Evolutionary conservation across 2,329 filamentous ascomycete species (phyloP), one percentile per base, ranked within the genome.

Genomic region (Leptographium procerum): DNA sequence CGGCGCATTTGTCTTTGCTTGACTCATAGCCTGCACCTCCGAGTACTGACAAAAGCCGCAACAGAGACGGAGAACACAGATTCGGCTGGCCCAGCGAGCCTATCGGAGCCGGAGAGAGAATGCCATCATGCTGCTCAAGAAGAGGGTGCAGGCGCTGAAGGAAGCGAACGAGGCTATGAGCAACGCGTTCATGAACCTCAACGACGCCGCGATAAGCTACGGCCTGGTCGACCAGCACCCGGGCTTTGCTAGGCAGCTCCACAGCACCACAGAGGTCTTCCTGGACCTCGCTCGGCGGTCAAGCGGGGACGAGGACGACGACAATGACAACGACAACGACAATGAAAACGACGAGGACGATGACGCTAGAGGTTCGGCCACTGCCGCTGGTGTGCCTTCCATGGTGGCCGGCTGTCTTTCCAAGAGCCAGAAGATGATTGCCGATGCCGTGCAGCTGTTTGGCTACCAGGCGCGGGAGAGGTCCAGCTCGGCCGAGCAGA

Each of bases 61-160:
- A 22, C 59, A 72, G 87, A 86, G 89, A 61, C 86, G 91, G 56
- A 82, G 91, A 57, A 92, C 89, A 6, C 91, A 96, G 69, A 94
- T 96, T 62, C 85, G 91, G 28, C 80, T 92, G 57, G 91, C 91
- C 2, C 91, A 95, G 69, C 78, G 90, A 63, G 89, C 89, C 1
- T 95, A 95, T 67, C 83, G 91, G 19, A 83, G 87, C 66, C 85
- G 91, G 56, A 95, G 95, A 71, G 91, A 95, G 67, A 86, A 81
- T 26, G 87, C 88, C 6, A 92, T 95, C 58, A 80, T 83, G 31
- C 83, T 82, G 1, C 77, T 95, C 13, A 86, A 90, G 67, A 79
- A 82, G 57, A 80, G 85, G 61, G 88, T 92, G 29, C 75, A 84
- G 57, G 78, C 82, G 28, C 79, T 95, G n/a, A 81, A 86, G 60